Evolutionary conservation across 192 early-diverging fungal genomes (phyloP).

Genomic region (Physocladia obscura): DNA sequence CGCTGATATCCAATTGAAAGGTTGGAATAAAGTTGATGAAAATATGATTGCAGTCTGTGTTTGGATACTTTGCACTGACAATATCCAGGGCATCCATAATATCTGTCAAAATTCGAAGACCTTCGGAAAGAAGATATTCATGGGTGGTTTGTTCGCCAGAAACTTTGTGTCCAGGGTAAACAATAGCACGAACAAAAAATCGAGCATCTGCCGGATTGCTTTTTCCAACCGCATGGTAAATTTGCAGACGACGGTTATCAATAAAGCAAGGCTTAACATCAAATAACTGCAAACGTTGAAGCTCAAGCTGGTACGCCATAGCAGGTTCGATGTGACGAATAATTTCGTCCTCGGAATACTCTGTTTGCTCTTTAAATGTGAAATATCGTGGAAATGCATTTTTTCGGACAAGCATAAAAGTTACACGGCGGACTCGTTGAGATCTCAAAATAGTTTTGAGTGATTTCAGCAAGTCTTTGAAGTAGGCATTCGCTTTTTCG

Average conservation of each 20-base stretch:
- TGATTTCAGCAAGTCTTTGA: slow-evolving; percentile 63
- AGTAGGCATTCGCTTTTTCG: slow-evolving; percentile 58
- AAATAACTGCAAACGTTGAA: slow-evolving; percentile 89
- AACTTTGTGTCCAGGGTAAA: slow-evolving; percentile 81
- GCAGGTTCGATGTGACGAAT: slow-evolving; percentile 98
- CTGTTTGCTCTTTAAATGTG: slow-evolving; percentile 87
- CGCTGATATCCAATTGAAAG: slow-evolving; percentile 82
- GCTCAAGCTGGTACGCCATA: slow-evolving; percentile 95
- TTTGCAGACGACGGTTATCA: slow-evolving; percentile 91
- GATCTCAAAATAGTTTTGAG: slow-evolving; percentile 67
- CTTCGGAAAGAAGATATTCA: slow-evolving; percentile 93
- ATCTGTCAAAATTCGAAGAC: slow-evolving; percentile 88
- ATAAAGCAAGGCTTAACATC: slow-evolving; percentile 93
- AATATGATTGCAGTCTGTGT: slow-evolving; percentile 98
- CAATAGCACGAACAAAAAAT: slow-evolving; percentile 97
- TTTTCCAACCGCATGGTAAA: slow-evolving; percentile 94
- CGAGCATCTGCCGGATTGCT: slow-evolving; percentile 91
- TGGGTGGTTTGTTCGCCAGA: slow-evolving; percentile 78
- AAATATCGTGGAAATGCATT: slow-evolving; percentile 89
- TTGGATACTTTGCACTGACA: slow-evolving; percentile 83
- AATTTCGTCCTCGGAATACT: slow-evolving; percentile 86
- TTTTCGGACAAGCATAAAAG: slow-evolving; percentile 81
- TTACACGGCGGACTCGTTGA: slow-evolving; percentile 80
- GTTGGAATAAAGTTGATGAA: slow-evolving; percentile 98
- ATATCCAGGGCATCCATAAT: slow-evolving; percentile 95